Base-by-base conservation (phyloP, 352 stramenopile genomes). In the Globisporangium iwayamae region DNA sequence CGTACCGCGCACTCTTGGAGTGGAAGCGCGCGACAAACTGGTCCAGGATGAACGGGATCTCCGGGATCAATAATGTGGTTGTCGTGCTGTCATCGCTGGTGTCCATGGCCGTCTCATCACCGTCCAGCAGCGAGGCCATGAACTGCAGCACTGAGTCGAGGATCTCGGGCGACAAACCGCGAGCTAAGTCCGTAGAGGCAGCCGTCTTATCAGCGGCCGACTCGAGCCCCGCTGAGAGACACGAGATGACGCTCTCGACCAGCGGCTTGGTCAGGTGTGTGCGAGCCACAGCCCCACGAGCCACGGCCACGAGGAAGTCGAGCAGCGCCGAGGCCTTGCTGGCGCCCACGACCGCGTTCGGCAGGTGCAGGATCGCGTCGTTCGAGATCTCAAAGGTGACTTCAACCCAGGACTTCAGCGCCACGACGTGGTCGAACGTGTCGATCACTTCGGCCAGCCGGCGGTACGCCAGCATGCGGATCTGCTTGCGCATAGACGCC, bases 1-100 rank as follows among this genome's bases (percentile, higher is more conserved):
- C 76, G 47, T 93, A 93, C 4, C 87, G 85, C 36, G 85, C 79
- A 10, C 80, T 79, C 70, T 93, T 94, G 45, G 80, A 82, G 59
- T 94, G 71, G 68, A 96, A 96, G 5, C 88, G 88, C 38, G 66
- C 63, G 4, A 96, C 81, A 63, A 96, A 95, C 53, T 94, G 83
- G 34, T 83, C 63, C 22, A 96, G 63, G 43, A 96, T 67, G 56
- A 92, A 92, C 34, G 85, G 75, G 56, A 96, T 90, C 36, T 91
- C 81, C 7, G 82, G 78, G 14, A 95, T 66, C 32, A 96, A 43
- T n/a, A 85, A 56, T 43, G 9, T 5, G 10, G 30, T 46, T 25
- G 20, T 1, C 47, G 41, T 30, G 70, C 25, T 2, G 43, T 60
- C 43, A 60, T 25, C 57, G 45, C 36, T 75, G 43, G 32, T 75